Conservation (phyloP, 2,329 filamentous ascomycete species). For the Clonostachys rhizophaga region DNA sequence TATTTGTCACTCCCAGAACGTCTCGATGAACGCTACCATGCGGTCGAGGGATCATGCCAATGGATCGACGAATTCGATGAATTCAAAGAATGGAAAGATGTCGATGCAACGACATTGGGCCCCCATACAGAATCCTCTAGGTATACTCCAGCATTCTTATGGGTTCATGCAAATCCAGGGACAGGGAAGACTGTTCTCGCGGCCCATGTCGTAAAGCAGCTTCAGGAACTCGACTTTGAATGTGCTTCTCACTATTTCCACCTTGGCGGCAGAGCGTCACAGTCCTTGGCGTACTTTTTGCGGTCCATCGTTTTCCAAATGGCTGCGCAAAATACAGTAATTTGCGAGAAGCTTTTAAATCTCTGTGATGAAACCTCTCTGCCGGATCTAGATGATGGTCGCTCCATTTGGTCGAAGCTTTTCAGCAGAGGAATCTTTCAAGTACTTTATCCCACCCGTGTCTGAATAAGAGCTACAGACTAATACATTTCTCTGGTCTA, state of each 20-base stretch:
- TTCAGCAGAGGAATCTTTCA: slow-evolving; percentile 22
- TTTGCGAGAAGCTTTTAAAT: slow-evolving; percentile 13
- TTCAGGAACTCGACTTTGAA: slow-evolving; percentile 3
- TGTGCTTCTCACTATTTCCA: slow-evolving; percentile 12
- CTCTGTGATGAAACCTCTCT: slow-evolving; percentile 11
- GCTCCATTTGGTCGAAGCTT: slow-evolving; percentile 22
- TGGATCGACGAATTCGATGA: slow-evolving; percentile 17
- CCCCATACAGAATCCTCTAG: background rate
- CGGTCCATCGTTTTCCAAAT: slow-evolving; percentile 25
- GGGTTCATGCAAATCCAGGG: slow-evolving; percentile 5
- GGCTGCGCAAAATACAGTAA: slow-evolving; percentile 12
- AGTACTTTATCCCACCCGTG: background rate
- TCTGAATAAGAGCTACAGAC: background rate
- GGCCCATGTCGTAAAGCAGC: slow-evolving; percentile 3
- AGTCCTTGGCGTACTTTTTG: slow-evolving; percentile 7
- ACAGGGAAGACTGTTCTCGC: slow-evolving; percentile 4
- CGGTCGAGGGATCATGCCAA: slow-evolving; percentile 17
- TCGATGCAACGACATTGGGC: background rate
- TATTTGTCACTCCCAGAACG: slow-evolving; percentile 5
- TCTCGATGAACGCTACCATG: slow-evolving; percentile 11
- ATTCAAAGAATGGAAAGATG: slow-evolving; percentile 16
- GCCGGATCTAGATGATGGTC: slow-evolving; percentile 15
- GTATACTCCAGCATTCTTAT: background rate
- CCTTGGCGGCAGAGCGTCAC: slow-evolving; percentile 5
- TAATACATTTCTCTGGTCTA: slow-evolving; percentile 1